Evolutionary conservation across 768 basidiomycete genomes (phyloP).

Genomic region (Mycena olivaceomarginata): DNA sequence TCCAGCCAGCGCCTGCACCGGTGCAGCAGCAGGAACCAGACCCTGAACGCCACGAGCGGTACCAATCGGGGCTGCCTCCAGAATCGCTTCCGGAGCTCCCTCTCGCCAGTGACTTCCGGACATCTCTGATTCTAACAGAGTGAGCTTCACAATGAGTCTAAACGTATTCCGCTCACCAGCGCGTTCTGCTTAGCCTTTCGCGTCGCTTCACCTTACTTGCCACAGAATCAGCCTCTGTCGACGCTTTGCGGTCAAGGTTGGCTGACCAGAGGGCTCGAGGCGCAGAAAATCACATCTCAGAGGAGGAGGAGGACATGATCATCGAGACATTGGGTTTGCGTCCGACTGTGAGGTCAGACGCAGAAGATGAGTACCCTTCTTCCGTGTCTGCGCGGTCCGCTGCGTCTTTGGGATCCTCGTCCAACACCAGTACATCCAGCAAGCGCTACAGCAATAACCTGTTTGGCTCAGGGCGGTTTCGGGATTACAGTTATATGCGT

Average conservation of each 20-base stretch:
- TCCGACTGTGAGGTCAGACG: slow-evolving; percentile 52
- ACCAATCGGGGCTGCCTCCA: slow-evolving; percentile 52
- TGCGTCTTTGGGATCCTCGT: slow-evolving; percentile 64
- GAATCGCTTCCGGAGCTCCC: slow-evolving; percentile 75
- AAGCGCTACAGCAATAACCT: slow-evolving; percentile 92
- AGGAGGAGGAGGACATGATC: slow-evolving; percentile 92
- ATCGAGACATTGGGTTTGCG: slow-evolving; percentile 80
- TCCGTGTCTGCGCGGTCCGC: slow-evolving; percentile 54
- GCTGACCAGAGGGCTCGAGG: slow-evolving; percentile 87
- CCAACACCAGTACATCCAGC: slow-evolving; percentile 66
- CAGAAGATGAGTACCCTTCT: slow-evolving; percentile 57
- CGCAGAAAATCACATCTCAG: slow-evolving; percentile 79
- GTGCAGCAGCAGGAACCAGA: slow-evolving; percentile 49
- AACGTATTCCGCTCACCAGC: slow-evolving; percentile 39
- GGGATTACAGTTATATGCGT: slow-evolving; percentile 84
- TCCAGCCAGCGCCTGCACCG: slow-evolving; percentile 28
- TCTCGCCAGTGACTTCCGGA: slow-evolving; percentile 86
- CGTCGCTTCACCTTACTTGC: slow-evolving; percentile 90
- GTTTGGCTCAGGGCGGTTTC: slow-evolving; percentile 87
- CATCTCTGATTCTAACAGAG: slow-evolving; percentile 91
- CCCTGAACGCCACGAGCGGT: slow-evolving; percentile 47
- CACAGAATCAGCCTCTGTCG: slow-evolving; percentile 78
- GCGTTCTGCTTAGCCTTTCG: slow-evolving; percentile 73
- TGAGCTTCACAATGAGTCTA: slow-evolving; percentile 63
- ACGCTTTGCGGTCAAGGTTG: slow-evolving; percentile 79